Conservation (phyloP, 768 basidiomycete species). For the Mycena polygramma region DNA sequence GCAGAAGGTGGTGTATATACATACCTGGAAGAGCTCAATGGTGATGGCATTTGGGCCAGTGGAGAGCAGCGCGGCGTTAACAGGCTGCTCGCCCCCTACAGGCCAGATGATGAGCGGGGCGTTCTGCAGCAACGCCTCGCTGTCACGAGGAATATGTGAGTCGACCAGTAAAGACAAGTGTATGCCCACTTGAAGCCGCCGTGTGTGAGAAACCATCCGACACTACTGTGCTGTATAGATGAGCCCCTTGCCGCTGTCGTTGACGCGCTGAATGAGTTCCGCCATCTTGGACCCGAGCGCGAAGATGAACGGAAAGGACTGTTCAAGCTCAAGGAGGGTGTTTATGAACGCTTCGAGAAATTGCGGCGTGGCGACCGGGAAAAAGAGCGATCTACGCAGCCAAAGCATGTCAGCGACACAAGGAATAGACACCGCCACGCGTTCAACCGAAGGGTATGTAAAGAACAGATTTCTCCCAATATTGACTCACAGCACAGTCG, state of each 20-base stretch:
- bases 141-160: not conserved
- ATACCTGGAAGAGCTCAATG: conserved; percentile 27
- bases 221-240: conserved; percentile 12
- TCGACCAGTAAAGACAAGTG: not conserved
- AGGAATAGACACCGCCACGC: too few relatives aligned
- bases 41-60: conserved; percentile 14
- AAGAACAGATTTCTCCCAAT: conserved; percentile 22
- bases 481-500: conserved; percentile 12
- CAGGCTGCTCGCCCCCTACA: conserved; percentile 13
- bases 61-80: conserved; percentile 21
- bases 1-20: not conserved
- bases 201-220: conserved; percentile 29
- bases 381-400: conserved; percentile 22
- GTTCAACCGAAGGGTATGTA: conserved; percentile 33
- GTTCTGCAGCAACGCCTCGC: conserved; percentile 10
- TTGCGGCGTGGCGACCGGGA: conserved; percentile 23
- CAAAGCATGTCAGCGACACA: not conserved
- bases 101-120: conserved; percentile 29
- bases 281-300: conserved; percentile 19
- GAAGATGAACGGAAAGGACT: conserved; percentile 32
- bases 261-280: conserved; percentile 16
- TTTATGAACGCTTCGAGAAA: conserved; percentile 20
- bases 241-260: conserved; percentile 23
- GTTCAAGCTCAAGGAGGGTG: conserved; percentile 18
- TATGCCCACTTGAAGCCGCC: conserved; percentile 23